Evolutionary conservation across 1,284 basidiomycete genomes (phyloP).

Genomic region (Rhodotorula mucilaginosa): DNA sequence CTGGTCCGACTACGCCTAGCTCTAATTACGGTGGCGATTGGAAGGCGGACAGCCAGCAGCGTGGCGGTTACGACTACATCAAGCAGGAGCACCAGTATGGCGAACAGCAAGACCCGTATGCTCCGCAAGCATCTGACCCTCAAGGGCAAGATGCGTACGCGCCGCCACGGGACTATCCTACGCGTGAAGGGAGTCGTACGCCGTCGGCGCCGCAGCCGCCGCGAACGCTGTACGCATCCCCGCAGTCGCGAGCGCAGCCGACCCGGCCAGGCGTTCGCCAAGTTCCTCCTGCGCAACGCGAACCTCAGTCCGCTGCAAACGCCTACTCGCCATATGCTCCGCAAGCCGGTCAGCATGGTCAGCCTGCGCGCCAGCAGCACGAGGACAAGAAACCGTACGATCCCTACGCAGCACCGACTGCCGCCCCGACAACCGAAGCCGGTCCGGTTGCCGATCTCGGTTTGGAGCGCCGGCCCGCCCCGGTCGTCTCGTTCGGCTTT

Average conservation of each 20-base stretch:
- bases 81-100: slow-evolving; percentile 1
- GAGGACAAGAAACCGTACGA: slow-evolving; percentile 21
- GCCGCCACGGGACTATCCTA: slow-evolving; percentile 7
- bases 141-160: neutral
- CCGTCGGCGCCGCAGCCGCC: slow-evolving; percentile 9
- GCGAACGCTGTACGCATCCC: neutral
- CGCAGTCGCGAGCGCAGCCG: neutral
- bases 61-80: slow-evolving; percentile 37
- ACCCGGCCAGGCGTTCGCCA: neutral
- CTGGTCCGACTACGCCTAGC: slow-evolving; percentile 26
- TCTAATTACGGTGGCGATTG: slow-evolving; percentile 40
- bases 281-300: slow-evolving; percentile 6
- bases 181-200: slow-evolving; percentile 14
- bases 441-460: slow-evolving; percentile 64
- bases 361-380: neutral
- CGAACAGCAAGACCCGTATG: slow-evolving; percentile 5
- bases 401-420: slow-evolving; percentile 26
- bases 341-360: neutral
- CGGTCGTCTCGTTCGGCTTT: slow-evolving; percentile 82
- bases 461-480: slow-evolving; percentile 59
- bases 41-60: slow-evolving; percentile 26
- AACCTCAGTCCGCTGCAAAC: neutral
- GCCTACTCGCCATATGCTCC: slow-evolving; percentile 9
- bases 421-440: slow-evolving; percentile 45
- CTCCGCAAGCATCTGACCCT: slow-evolving; percentile 13